These are phyloP conservation scores for Talaromyces sp. DNA, from an alignment of 2,329 filamentous ascomycete species.

Conservation along the genomic window DNA sequence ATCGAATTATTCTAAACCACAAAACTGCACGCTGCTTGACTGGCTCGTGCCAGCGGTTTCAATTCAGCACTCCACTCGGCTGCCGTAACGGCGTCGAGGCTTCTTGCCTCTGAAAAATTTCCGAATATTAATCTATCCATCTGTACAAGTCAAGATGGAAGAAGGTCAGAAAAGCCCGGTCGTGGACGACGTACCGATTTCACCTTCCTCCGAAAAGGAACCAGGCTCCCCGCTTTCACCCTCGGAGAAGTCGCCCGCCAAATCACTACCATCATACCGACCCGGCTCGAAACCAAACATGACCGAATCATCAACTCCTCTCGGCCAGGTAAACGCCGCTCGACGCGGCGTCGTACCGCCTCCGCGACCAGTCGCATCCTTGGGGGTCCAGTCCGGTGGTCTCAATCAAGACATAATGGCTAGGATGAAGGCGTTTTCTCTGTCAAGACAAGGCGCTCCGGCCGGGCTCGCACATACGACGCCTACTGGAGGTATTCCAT, in stretches of 20 bases:
- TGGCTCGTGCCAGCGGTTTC: not conserved
- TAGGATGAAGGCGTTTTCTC: conserved; percentile 67
- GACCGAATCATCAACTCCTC: conserved; percentile 68
- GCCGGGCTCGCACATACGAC: conserved; percentile 30
- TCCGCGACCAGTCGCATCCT: conserved; percentile 30
- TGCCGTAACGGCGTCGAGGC: conserved; percentile 7
- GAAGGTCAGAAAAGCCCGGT: conserved; percentile 23
- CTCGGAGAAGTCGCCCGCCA: conserved; percentile 27
- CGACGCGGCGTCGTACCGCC: conserved; percentile 44
- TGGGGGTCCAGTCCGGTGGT: conserved; percentile 46
- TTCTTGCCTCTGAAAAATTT: not conserved
- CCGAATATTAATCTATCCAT: not conserved
- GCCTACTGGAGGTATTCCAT: conserved; percentile 36
- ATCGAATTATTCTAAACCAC: not conserved
- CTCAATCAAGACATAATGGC: conserved; percentile 64
- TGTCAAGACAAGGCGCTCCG: conserved; percentile 61
- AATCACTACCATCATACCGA: conserved; percentile 28
- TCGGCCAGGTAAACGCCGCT: conserved; percentile 71
- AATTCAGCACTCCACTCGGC: not conserved
- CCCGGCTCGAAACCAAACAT: conserved; percentile 14
- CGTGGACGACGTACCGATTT: conserved; percentile 23
- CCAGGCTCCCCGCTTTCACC: conserved; percentile 24
- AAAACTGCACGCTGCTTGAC: not conserved
- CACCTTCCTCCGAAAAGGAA: conserved; percentile 23
- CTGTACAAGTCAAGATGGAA: conserved; percentile 19